Percentiles rank a stretch among this genome's conserved stretches.
phyloP scores from a whole-genome alignment of 352 stramenopile genomes.

The Globisporangium spinosum region DNA sequence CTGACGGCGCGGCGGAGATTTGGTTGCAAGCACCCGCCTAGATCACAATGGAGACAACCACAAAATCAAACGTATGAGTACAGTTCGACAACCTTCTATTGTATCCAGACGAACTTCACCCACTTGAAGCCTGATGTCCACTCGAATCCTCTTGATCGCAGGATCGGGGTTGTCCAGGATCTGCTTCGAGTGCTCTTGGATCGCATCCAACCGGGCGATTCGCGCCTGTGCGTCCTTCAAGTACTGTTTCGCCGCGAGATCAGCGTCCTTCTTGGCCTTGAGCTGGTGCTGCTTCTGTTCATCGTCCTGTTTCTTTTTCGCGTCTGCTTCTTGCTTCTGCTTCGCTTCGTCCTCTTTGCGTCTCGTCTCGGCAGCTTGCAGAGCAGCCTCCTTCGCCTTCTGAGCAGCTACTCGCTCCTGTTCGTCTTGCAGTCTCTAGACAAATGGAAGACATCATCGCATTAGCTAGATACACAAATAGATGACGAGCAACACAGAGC shows the following conservation, averaged over 20 bases:
- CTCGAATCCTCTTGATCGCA: conserved; percentile 56
- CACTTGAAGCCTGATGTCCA: conserved; percentile 69
- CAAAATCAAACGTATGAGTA: neutral
- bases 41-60: neutral
- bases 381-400: conserved; percentile 17
- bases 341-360: conserved; percentile 24
- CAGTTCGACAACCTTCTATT: neutral
- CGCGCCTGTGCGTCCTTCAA: conserved; percentile 40
- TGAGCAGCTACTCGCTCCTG: conserved; percentile 34
- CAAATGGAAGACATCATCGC: neutral
- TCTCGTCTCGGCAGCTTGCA: conserved; percentile 18
- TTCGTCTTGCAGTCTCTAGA: conserved; percentile 24
- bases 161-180: conserved; percentile 51
- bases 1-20: conserved; percentile 65
- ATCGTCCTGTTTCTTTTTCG: conserved; percentile 26
- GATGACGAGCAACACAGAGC: neutral
- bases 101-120: neutral
- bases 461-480: neutral
- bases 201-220: conserved; percentile 43
- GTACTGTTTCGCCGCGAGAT: conserved; percentile 38
- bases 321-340: conserved; percentile 21
- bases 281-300: conserved; percentile 30
- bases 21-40: conserved; percentile 79
- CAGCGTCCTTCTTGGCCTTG: conserved; percentile 30
- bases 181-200: conserved; percentile 39